These are phyloP conservation scores for Eutypella sp. DNA, from an alignment of 2,329 filamentous ascomycete species.

Conservation along the genomic window DNA sequence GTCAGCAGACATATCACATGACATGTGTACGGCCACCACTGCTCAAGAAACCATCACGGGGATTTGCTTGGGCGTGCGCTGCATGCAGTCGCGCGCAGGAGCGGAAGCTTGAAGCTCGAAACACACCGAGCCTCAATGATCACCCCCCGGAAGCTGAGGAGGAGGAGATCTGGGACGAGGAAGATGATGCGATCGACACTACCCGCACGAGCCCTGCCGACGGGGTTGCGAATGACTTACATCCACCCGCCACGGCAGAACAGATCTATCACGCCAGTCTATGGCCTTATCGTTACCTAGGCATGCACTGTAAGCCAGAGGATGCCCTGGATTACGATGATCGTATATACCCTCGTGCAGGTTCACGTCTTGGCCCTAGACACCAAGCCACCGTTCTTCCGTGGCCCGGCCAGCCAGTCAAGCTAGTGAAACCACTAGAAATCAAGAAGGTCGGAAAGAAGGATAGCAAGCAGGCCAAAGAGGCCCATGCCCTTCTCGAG, in stretches of 20 bases:
- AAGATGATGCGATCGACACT: slow-evolving; percentile 64
- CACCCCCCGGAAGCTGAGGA: slow-evolving; percentile 62
- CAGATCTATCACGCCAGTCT: slow-evolving; percentile 89
- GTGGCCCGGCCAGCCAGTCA: slow-evolving; percentile 84
- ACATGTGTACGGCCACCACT: slow-evolving; percentile 90
- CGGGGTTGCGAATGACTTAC: slow-evolving; percentile 49
- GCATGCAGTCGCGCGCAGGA: slow-evolving; percentile 96
- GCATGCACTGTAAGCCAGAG: slow-evolving; percentile 91
- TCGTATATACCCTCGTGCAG: slow-evolving; percentile 91
- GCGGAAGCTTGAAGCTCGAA: slow-evolving; percentile 81
- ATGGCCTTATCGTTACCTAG: slow-evolving; percentile 94
- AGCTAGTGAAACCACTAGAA: slow-evolving; percentile 84
- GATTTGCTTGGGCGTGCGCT: slow-evolving; percentile 96
- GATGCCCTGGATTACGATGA: slow-evolving; percentile 97
- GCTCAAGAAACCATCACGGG: slow-evolving; percentile 91
- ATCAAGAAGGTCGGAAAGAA: slow-evolving; percentile 79
- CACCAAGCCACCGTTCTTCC: slow-evolving; percentile 82
- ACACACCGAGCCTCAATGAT: slow-evolving; percentile 72
- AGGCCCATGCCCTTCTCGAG: slow-evolving; percentile 72
- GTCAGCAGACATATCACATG: slow-evolving; percentile 96
- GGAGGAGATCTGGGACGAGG: slow-evolving; percentile 60
- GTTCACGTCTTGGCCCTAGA: slow-evolving; percentile 82
- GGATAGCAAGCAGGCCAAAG: slow-evolving; percentile 72
- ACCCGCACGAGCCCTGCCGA: slow-evolving; percentile 60
- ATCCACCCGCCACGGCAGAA: slow-evolving; percentile 66